Percentiles rank a stretch among this genome's conserved stretches.
phyloP scores from a whole-genome alignment of 2,329 filamentous ascomycete species.

The Fusarium domesticum region DNA sequence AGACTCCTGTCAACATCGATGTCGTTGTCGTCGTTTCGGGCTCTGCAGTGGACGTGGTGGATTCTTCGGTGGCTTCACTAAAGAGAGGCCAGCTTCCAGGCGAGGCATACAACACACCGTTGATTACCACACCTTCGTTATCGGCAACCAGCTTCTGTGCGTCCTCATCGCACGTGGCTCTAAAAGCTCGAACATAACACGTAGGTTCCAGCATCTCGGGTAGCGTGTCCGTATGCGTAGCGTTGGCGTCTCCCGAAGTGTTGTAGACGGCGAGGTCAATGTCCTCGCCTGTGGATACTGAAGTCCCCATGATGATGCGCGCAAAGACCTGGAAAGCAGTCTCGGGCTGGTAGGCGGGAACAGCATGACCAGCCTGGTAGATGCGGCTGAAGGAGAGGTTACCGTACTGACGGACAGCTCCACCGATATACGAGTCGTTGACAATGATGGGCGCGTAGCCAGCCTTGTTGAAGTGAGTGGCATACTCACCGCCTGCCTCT shows the following conservation, averaged over 20 bases:
- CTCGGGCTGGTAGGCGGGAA: slow-evolving; percentile 59
- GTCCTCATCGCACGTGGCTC: slow-evolving; percentile 48
- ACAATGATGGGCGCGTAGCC: slow-evolving; percentile 72
- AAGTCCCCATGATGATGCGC: slow-evolving; percentile 54
- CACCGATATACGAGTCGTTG: slow-evolving; percentile 65
- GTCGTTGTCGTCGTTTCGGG: slow-evolving; percentile 15
- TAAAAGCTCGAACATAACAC: slow-evolving; percentile 58
- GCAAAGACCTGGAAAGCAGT: slow-evolving; percentile 59
- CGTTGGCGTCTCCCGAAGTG: slow-evolving; percentile 55
- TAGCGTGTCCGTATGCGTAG: slow-evolving; percentile 54
- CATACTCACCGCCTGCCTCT: slow-evolving; percentile 45
- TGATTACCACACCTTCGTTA: slow-evolving; percentile 55
- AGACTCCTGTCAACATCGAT: slow-evolving; percentile 33
- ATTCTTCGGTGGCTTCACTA: slow-evolving; percentile 23
- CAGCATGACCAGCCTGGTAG: slow-evolving; percentile 64
- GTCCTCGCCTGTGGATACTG: slow-evolving; percentile 53
- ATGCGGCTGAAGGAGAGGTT: slow-evolving; percentile 68
- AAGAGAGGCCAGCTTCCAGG: slow-evolving; percentile 42
- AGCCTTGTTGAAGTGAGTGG: slow-evolving; percentile 56
- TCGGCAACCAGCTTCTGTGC: slow-evolving; percentile 48
- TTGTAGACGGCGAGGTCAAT: slow-evolving; percentile 52
- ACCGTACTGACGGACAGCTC: slow-evolving; percentile 71
- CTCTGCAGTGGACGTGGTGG: slow-evolving; percentile 20
- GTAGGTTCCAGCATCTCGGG: slow-evolving; percentile 48
- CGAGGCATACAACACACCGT: slow-evolving; percentile 53